Conservation (phyloP, 176 grass and related monocot species). For the Bonia amplexicaulis region DNA sequence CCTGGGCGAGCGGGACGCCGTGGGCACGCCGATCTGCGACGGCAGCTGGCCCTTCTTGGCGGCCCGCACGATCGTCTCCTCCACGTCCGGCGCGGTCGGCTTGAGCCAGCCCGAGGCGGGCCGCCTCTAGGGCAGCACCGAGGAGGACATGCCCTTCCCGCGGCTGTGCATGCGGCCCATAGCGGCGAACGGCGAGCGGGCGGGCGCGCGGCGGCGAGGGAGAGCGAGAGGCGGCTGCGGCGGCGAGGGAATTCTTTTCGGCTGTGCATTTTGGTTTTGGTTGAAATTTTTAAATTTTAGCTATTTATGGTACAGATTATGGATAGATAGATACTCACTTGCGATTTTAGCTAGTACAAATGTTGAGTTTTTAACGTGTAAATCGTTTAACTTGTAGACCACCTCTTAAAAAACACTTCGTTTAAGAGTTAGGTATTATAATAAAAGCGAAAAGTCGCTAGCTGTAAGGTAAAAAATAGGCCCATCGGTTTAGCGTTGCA, state of each 20-base stretch:
- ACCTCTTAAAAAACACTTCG: too few relatives aligned
- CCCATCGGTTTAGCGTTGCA: neutral
- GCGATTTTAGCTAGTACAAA: too few relatives aligned
- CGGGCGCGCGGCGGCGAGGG: neutral
- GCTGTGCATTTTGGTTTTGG: too few relatives aligned
- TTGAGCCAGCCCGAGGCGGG: slow-evolving; percentile 57
- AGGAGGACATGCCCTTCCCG: slow-evolving; percentile 81
- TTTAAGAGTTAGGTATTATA: too few relatives aligned
- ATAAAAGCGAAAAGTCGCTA: too few relatives aligned
- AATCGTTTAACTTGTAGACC: too few relatives aligned
- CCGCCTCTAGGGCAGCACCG: slow-evolving; percentile 53
- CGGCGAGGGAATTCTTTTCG: too few relatives aligned
- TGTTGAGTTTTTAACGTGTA: too few relatives aligned
- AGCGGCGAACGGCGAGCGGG: neutral
- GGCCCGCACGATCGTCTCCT: slow-evolving; percentile 25
- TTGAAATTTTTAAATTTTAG: too few relatives aligned
- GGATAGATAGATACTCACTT: too few relatives aligned
- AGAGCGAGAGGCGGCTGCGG: neutral
- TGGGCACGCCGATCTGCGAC: slow-evolving; percentile 30
- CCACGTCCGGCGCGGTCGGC: slow-evolving; percentile 24
- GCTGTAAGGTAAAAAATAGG: too few relatives aligned
- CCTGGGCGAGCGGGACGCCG: slow-evolving; percentile 39
- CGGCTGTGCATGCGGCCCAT: slow-evolving; percentile 83
- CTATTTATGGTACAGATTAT: too few relatives aligned
- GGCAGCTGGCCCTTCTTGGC: slow-evolving; percentile 49